Conservation (phyloP, 441 rosid genomes). For the Gossypium davidsonii region DNA sequence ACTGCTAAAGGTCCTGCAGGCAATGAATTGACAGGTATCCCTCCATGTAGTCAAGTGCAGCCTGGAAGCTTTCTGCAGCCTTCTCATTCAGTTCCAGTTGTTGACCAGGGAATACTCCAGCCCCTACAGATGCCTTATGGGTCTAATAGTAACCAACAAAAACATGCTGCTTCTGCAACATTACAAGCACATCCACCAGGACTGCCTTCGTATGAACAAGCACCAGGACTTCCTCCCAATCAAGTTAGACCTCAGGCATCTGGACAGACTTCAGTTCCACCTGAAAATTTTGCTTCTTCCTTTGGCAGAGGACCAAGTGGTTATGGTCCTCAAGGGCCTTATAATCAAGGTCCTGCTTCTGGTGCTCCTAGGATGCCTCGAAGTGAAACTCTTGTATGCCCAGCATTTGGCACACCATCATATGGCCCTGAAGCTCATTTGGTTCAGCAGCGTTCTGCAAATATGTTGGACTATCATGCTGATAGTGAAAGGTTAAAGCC, state of each 20-base stretch:
- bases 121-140: conserved; percentile 20
- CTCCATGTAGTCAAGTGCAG: conserved; percentile 27
- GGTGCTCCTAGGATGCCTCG: conserved; percentile 20
- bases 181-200: conserved; percentile 37
- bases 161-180: conserved; percentile 35
- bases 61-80: conserved; percentile 20
- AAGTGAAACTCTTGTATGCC: conserved; percentile 20
- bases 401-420: conserved; percentile 7
- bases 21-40: conserved; percentile 19
- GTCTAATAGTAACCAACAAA: conserved; percentile 33
- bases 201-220: conserved; percentile 28
- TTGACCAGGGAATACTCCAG: conserved; percentile 28
- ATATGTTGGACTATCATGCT: conserved; percentile 22
- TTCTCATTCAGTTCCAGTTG: conserved; percentile 3
- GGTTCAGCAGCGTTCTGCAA: conserved; percentile 23
- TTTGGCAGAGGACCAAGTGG: conserved; percentile 34
- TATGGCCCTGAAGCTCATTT: conserved; percentile 24
- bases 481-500: conserved; percentile 39
- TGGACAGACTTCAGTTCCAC: conserved; percentile 22
- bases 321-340: conserved; percentile 33
- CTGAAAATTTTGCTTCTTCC: conserved; percentile 28
- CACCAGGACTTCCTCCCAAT: conserved; percentile 29
- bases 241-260: conserved; percentile 38
- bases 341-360: conserved; percentile 25
- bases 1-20: conserved; percentile 26